Evolutionary conservation across 1,284 basidiomycete species (phyloP).

Genomic region (Papiliotrema nemorosa): DNA sequence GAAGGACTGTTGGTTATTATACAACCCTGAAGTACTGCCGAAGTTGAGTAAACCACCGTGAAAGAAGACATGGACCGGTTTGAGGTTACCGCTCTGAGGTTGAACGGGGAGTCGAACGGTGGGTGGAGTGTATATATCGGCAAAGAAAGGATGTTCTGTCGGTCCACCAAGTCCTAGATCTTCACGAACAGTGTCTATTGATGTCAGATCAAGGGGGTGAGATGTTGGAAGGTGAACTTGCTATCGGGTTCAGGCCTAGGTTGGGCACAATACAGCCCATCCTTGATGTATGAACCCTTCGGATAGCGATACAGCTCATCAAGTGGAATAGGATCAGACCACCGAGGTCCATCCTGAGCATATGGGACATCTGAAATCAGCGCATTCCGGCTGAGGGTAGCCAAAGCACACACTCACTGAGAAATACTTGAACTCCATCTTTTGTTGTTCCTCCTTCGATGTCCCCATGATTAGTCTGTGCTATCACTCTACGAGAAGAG

Average conservation of each 20-base stretch:
- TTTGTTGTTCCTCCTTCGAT: conserved; percentile 27
- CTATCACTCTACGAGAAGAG: conserved; percentile 13
- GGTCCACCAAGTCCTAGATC: conserved; percentile 58
- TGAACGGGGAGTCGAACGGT: conserved; percentile 21
- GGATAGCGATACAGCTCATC: conserved; percentile 58
- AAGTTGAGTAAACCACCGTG: conserved; percentile 80
- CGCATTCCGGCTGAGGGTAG: not conserved
- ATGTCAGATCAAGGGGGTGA: too few relatives aligned
- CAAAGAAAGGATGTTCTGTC: conserved; percentile 69
- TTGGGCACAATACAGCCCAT: conserved; percentile 52
- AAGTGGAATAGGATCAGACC: conserved; percentile 60
- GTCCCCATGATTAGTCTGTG: conserved; percentile 23
- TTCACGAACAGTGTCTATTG: too few relatives aligned
- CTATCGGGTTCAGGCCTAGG: conserved; percentile 18
- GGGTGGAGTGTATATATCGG: conserved; percentile 66
- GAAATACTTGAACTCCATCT: conserved; percentile 36
- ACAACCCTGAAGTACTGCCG: conserved; percentile 58
- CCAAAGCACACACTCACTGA: conserved; percentile 22
- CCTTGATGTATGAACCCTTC: conserved; percentile 59
- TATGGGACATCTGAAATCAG: conserved; percentile 61
- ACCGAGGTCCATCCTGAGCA: conserved; percentile 61
- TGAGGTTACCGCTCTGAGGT: conserved; percentile 52
- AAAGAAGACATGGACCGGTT: conserved; percentile 68
- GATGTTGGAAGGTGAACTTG: too few relatives aligned
- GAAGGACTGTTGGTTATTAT: conserved; percentile 61